Evolutionary conservation across 176 grass and related monocot genomes (phyloP).

Genomic region (bread wheat (Triticum aestivum)): DNA sequence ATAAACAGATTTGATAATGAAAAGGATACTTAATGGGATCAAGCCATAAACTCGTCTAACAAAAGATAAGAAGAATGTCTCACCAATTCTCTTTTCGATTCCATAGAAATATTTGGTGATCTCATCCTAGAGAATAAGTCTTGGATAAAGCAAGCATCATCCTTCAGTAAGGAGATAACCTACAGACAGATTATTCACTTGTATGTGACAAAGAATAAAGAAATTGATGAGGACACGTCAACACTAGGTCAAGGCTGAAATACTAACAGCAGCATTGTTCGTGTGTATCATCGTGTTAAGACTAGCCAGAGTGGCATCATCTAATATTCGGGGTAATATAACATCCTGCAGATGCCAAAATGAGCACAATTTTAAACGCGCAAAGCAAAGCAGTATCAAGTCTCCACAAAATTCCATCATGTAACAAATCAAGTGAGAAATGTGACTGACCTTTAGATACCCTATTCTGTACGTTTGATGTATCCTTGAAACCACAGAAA

Average conservation of each 20-base stretch:
- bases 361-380: slow-evolving; percentile 13
- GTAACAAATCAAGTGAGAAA: slow-evolving; percentile 7
- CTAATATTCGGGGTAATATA: slow-evolving; percentile 86
- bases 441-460: slow-evolving; percentile 78
- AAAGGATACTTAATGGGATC: slow-evolving; percentile 15
- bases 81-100: slow-evolving; percentile 92
- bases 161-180: slow-evolving; percentile 96
- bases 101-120: slow-evolving; percentile 50
- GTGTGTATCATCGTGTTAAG: slow-evolving; percentile 88
- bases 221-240: slow-evolving; percentile 22
- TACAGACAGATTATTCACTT: slow-evolving; percentile 46
- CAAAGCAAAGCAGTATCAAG: slow-evolving; percentile 19
- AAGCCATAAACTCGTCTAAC: slow-evolving; percentile 20
- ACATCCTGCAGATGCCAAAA: slow-evolving; percentile 72
- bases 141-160: slow-evolving; percentile 90
- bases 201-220: slow-evolving; percentile 10
- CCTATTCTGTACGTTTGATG: slow-evolving; percentile 98
- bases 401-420: background rate
- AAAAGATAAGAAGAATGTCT: slow-evolving; percentile 23
- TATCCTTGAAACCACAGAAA: slow-evolving; percentile 83
- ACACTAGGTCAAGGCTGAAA: slow-evolving; percentile 31
- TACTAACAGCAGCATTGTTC: slow-evolving; percentile 92
- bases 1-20: background rate
- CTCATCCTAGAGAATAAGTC: slow-evolving; percentile 91
- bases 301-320: slow-evolving; percentile 78